Evolutionary conservation across 148 eudicot genomes (phyloP), one percentile per base, ranked within the genome.

Genomic region (Fagopyrum homotropicum): DNA sequence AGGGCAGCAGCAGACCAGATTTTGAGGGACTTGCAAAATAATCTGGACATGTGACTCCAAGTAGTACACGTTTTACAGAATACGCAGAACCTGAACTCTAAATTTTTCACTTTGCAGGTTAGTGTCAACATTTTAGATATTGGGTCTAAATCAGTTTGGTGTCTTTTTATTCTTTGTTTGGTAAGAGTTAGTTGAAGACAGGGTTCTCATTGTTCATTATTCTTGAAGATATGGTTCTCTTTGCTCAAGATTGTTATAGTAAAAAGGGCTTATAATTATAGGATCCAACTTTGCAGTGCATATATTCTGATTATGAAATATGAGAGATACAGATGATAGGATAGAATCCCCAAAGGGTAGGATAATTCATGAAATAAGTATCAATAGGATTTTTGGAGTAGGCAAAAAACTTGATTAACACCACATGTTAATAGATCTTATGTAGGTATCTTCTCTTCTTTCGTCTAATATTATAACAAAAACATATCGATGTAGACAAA

Each of bases 41-140:
- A 92, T 83, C 91, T 96, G 49, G 96, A 95, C 77, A 95, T 89
- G 96, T 95, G 98, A 97, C 97, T 95, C 80, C 98, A 95, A 89
- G 98, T 95, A 68, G 97, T 95, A 72, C 98, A 92, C 89, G 89
- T 95, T 80, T 88, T 95, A 77, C 95, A 96, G 69, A 92, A 76
- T 66, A 81, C 96, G 40, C 93, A 92, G 56, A 89, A 85, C 83
- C 81, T 92, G 76, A 92, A 95, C 75, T 89, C 98, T 15, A 95
- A 95, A 77, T 95, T 90, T 82, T 92, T 92, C 16, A 92, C 98
- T 12, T 80, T 95, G 79, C 98, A 92, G 97, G 98, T 95, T 56
- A 79, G 88, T 79, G 9, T 35, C 35, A 51, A 14, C 52, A 52
- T 49, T 45, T 52, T 47, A 50, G 40, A 30, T 12, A 19, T 35